Percentiles rank a stretch among this genome's conserved stretches.
phyloP scores from a whole-genome alignment of 768 basidiomycete species.

The Suillus americanus region DNA sequence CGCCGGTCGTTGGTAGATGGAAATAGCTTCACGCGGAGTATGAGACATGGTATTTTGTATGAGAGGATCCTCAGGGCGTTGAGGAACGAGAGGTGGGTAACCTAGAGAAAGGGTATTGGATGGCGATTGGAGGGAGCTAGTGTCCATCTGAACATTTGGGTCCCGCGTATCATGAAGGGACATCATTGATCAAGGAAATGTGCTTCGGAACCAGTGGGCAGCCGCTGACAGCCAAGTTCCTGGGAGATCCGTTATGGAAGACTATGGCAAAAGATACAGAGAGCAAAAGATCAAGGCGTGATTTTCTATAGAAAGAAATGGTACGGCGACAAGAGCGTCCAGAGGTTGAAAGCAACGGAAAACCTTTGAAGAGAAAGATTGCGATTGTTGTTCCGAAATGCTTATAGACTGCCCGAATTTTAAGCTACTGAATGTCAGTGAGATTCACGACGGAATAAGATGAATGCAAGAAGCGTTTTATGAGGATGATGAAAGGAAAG shows the following conservation, averaged over 20 bases:
- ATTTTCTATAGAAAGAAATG: not conserved
- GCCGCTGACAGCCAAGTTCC: slow-evolving; percentile 2
- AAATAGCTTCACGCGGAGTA: slow-evolving; percentile 32
- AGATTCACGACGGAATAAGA: not conserved
- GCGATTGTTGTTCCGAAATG: slow-evolving; percentile 14
- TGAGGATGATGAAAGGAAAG: not conserved
- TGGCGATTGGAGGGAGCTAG: slow-evolving; percentile 15
- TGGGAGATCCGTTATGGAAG: slow-evolving; percentile 1
- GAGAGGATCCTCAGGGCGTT: slow-evolving; percentile 16
- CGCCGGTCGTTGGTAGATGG: slow-evolving; percentile 35
- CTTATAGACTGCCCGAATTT: slow-evolving; percentile 4
- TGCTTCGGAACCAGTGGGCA: slow-evolving; percentile 11
- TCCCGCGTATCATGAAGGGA: slow-evolving; percentile 19
- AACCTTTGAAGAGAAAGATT: slow-evolving; percentile 9
- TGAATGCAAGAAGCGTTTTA: slow-evolving; percentile 7
- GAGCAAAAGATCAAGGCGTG: not conserved
- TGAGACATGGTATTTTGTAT: slow-evolving; percentile 15
- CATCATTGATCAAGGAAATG: slow-evolving; percentile 15
- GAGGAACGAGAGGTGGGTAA: slow-evolving; percentile 14
- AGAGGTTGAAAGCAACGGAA: not conserved
- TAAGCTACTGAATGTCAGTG: not conserved
- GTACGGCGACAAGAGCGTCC: slow-evolving; percentile 1
- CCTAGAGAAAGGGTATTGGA: slow-evolving; percentile 10
- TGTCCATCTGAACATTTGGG: slow-evolving; percentile 21
- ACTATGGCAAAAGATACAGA: not conserved